Evolutionary conservation across 805 yeast species (phyloP).

Genomic region (Starmerella vitae): DNA sequence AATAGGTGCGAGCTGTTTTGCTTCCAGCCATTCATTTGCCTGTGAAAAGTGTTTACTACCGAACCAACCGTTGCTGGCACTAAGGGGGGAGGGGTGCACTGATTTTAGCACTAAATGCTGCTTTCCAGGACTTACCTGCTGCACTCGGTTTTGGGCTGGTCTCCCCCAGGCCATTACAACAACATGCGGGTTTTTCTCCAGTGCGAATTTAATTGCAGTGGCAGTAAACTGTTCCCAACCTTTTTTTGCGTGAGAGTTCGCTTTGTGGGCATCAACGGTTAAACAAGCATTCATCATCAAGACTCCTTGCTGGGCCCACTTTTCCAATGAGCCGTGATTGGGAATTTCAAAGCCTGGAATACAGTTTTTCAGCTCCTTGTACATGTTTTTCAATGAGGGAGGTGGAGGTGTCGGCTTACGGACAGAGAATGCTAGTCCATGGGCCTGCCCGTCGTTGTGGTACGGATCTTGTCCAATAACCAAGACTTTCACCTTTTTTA

Average conservation of each 20-base stretch:
- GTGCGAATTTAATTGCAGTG: conserved; percentile 44
- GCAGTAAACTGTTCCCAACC: conserved; percentile 94
- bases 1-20: conserved; percentile 36
- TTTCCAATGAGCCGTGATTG: conserved; percentile 52
- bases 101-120: conserved; percentile 42
- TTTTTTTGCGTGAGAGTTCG: conserved; percentile 76
- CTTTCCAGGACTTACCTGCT: conserved; percentile 27
- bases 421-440: conserved; percentile 90
- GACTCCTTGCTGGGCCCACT: conserved; percentile 85
- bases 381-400: conserved; percentile 75
- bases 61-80: conserved; percentile 81
- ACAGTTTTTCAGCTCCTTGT: conserved; percentile 53
- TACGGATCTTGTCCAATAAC: conserved; percentile 95
- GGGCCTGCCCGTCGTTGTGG: conserved; percentile 86
- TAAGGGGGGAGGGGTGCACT: conserved; percentile 91
- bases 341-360: conserved; percentile 61
- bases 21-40: conserved; percentile 64
- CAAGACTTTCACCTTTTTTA: conserved; percentile 57
- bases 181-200: conserved; percentile 31
- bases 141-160: conserved; percentile 55
- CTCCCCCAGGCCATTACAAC: conserved; percentile 73
- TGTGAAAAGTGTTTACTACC: conserved; percentile 57
- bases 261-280: conserved; percentile 85
- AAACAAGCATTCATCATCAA: conserved; percentile 73
- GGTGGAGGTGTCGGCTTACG: conserved; percentile 76